Evolutionary conservation across 768 basidiomycete species (phyloP).

Genomic region (Russula emetica): DNA sequence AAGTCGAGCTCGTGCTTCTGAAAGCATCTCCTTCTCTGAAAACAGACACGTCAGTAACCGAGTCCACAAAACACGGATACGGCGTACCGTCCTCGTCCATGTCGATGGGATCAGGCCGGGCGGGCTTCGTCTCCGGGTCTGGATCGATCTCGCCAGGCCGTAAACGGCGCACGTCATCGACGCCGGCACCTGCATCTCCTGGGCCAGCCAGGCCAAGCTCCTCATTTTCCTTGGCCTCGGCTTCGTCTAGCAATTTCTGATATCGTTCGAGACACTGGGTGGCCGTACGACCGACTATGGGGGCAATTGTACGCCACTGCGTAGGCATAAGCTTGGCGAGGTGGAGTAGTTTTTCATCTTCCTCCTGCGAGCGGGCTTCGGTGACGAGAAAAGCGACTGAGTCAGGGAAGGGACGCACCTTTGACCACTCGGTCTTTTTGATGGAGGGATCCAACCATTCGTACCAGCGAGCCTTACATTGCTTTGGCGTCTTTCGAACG

Average conservation of each 20-base stretch:
- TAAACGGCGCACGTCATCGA: constrained; percentile 86
- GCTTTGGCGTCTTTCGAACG: constrained; percentile 97
- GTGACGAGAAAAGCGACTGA: neutral
- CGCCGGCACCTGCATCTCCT: constrained; percentile 75
- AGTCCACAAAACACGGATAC: neutral
- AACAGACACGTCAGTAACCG: constrained; percentile 14
- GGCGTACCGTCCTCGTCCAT: constrained; percentile 96
- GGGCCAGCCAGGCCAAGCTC: constrained; percentile 89
- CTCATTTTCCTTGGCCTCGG: constrained; percentile 93
- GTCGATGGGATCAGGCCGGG: constrained; percentile 97
- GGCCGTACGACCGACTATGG: constrained; percentile 95
- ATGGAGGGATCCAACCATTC: constrained; percentile 99
- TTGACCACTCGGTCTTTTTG: constrained; percentile 99
- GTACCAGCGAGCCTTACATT: constrained; percentile 99
- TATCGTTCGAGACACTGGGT: constrained; percentile 98
- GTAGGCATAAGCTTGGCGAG: constrained; percentile 99
- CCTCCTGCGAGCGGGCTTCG: constrained; percentile 51
- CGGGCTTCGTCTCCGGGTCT: constrained; percentile 97
- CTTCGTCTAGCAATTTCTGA: constrained; percentile 96
- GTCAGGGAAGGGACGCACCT: constrained; percentile 47
- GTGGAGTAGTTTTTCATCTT: constrained; percentile 97
- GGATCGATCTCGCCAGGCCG: constrained; percentile 98
- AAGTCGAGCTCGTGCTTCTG: constrained; percentile 94
- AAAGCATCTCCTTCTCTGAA: constrained; percentile 98
- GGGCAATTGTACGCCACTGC: constrained; percentile 99